Percentiles rank a stretch among this genome's conserved stretches.
These are phyloP conservation scores for Phytophthora syringae DNA, from an alignment of 352 stramenopile species.

Conservation along the genomic window DNA sequence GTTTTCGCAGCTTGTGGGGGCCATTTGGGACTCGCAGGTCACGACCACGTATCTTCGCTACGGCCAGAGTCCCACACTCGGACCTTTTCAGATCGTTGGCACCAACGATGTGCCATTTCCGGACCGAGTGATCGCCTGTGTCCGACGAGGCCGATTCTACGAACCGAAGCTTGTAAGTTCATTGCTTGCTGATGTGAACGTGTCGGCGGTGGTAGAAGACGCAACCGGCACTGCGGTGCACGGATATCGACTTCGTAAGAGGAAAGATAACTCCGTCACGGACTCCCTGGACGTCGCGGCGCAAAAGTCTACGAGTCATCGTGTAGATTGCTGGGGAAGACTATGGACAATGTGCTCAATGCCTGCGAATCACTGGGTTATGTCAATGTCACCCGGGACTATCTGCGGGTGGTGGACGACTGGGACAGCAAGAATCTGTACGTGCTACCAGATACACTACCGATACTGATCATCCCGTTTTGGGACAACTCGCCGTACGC, in stretches of 20 bases:
- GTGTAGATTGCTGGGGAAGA: constrained; percentile 8
- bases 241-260: constrained; percentile 13
- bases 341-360: constrained; percentile 24
- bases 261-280: background rate
- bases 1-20: constrained; percentile 11
- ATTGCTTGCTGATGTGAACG: background rate
- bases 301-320: background rate
- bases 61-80: constrained; percentile 5
- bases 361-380: constrained; percentile 21
- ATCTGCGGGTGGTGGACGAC: constrained; percentile 27
- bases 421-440: constrained; percentile 24
- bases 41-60: background rate
- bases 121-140: constrained; percentile 22
- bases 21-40: constrained; percentile 3
- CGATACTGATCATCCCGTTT: constrained; percentile 46
- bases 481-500: constrained; percentile 31
- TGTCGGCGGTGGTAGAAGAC: constrained; percentile 5
- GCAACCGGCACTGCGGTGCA: background rate
- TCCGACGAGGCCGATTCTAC: background rate
- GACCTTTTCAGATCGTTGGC: constrained; percentile 15
- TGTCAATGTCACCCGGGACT: constrained; percentile 25
- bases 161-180: background rate
- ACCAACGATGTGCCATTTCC: constrained; percentile 8
- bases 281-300: constrained; percentile 16
- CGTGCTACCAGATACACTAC: constrained; percentile 27